Evolutionary conservation across 805 yeast species (phyloP), one percentile per base, ranked within the genome.

Genomic region (Yamadazyma sp.): DNA sequence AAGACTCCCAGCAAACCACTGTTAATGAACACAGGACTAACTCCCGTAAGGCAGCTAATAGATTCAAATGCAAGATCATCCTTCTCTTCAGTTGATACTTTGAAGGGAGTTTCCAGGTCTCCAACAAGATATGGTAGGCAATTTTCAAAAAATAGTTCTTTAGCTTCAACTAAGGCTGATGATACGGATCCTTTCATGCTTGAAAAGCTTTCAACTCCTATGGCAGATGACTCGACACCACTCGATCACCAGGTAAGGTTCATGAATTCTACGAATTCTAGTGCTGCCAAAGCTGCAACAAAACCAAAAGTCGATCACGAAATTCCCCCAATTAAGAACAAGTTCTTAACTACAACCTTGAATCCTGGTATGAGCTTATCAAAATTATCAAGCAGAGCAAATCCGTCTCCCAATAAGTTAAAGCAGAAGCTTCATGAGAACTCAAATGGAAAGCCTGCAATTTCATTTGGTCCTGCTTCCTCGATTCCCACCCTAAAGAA

Each of bases 271-370:
- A 56, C 67, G 1, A 48, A 49, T 21, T 40, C 65, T 0, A 56
- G 62, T 31, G 55, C 56, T 9, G 62, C 61, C 9, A 61, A 57
- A 33, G 37, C 16, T 17, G 9, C 8, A 3, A 14, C 16, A 13
- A 24, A 20, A 13, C 9, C 40, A 9, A 42, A 15, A 24, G 36
- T 29, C 18, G 15, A 30, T 17, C 20, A 1, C 15, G 25, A 22
- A 42, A 40, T n/a, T 29, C 30, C 2, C 31, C 45, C 30, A 15
- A 45, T 47, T 11, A 60, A 53, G 40, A 65, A 63, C 38, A 53
- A 54, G 36, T 61, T 65, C 34, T 50, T 64, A 22, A 57, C 68
- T 1, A 61, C 69, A 1, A 55, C 61, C 6, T 48, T 65, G 15
- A 60, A 60, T 16, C 63, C 69, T 0, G 49, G 54, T 3, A 56